Evolutionary conservation across 192 early-diverging fungal genomes (phyloP).

Genomic region (Obelidium mucronatum): DNA sequence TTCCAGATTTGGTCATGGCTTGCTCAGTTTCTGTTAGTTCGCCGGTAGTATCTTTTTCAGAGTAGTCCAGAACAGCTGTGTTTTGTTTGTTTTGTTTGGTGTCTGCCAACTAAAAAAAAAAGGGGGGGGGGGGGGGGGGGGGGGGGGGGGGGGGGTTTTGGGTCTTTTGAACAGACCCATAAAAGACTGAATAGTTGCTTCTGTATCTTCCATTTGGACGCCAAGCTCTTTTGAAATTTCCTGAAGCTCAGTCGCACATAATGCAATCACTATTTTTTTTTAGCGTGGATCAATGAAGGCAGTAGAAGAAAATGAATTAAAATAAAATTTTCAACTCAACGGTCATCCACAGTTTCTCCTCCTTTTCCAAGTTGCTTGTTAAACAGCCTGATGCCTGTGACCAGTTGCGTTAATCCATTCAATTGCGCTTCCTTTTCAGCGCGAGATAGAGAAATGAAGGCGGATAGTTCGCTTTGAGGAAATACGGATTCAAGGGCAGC

Average conservation of each 20-base stretch:
- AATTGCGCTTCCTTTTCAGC: slow-evolving; percentile 67
- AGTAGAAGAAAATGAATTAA: background rate
- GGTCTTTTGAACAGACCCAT: slow-evolving; percentile 34
- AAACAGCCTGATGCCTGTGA: slow-evolving; percentile 66
- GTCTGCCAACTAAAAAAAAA: too few species aligned
- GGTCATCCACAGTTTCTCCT: slow-evolving; percentile 61
- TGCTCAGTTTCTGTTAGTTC: slow-evolving; percentile 32
- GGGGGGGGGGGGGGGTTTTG: background rate
- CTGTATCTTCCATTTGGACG: slow-evolving; percentile 44
- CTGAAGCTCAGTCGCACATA: slow-evolving; percentile 51
- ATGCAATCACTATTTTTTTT: slow-evolving; percentile 51
- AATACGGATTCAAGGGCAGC: slow-evolving; percentile 71
- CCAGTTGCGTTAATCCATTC: slow-evolving; percentile 64
- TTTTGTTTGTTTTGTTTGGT: background rate
- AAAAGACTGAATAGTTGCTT: slow-evolving; percentile 54
- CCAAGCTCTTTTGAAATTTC: slow-evolving; percentile 41
- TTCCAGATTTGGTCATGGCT: slow-evolving; percentile 37
- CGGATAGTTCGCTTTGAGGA: slow-evolving; percentile 62
- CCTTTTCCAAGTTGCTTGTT: slow-evolving; percentile 68
- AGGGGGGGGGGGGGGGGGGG: too few species aligned
- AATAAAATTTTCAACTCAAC: slow-evolving; percentile 40
- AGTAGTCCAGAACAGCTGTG: slow-evolving; percentile 53
- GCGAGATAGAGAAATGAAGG: slow-evolving; percentile 59
- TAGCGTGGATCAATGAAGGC: background rate
- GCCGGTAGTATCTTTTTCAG: slow-evolving; percentile 37